Conservation (phyloP, 2,329 filamentous ascomycete species). For the Nothomitra cinnamomea region DNA sequence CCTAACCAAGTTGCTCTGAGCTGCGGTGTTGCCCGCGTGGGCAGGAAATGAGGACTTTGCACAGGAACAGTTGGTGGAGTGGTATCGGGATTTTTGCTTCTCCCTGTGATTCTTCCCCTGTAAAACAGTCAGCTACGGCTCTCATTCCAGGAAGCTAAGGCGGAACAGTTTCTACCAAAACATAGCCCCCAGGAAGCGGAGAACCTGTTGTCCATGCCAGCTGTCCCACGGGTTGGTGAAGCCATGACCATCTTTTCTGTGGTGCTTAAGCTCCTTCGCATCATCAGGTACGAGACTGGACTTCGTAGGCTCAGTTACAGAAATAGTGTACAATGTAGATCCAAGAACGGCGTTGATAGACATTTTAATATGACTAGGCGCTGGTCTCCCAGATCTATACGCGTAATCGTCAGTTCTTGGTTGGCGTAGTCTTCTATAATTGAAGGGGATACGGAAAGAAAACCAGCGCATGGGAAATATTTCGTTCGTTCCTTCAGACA, state of each 20-base stretch:
- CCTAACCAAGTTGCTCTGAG: constrained; percentile 88
- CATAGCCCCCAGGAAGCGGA: constrained; percentile 22
- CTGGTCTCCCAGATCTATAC: not conserved
- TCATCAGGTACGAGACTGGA: constrained; percentile 27
- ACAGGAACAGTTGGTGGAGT: constrained; percentile 49
- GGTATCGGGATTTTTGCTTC: constrained; percentile 40
- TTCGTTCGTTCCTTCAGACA: not conserved
- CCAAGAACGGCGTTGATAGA: not conserved
- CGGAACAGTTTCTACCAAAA: constrained; percentile 18
- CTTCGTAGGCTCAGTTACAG: constrained; percentile 8
- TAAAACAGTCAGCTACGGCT: constrained; percentile 5
- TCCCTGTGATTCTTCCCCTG: constrained; percentile 31
- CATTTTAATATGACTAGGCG: not conserved
- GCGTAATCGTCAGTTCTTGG: not conserved
- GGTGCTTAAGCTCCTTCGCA: constrained; percentile 30
- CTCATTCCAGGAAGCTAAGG: not conserved
- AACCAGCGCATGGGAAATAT: not conserved
- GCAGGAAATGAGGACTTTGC: constrained; percentile 48
- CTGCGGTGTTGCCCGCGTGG: constrained; percentile 36
- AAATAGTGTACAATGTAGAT: not conserved
- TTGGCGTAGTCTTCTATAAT: not conserved
- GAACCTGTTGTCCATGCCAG: constrained; percentile 23
- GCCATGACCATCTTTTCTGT: constrained; percentile 34
- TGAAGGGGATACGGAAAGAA: not conserved
- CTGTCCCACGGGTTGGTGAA: constrained; percentile 41